Percentiles rank a stretch among this genome's conserved stretches.
phyloP scores from a whole-genome alignment of 2,329 filamentous ascomycete genomes.

The Penicillium sp. region DNA sequence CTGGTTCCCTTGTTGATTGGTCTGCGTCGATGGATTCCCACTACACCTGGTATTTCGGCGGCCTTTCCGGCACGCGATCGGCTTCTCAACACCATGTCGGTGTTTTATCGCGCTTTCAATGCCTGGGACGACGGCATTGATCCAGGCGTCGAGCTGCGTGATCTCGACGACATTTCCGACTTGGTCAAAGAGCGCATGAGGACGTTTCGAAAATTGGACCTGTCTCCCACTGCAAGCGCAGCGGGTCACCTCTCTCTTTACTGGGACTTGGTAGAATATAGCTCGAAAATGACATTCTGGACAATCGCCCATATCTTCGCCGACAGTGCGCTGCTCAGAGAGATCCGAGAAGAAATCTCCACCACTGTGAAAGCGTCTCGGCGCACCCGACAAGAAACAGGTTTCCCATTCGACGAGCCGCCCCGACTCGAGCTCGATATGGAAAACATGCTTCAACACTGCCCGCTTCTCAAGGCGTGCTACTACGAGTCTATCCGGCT shows the following conservation, averaged over 20 bases:
- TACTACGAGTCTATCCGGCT: constrained; percentile 45
- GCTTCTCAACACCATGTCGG: constrained; percentile 36
- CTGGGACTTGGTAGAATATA: constrained; percentile 52
- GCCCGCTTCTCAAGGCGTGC: constrained; percentile 42
- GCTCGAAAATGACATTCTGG: constrained; percentile 49
- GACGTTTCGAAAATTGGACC: constrained; percentile 34
- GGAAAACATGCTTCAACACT: constrained; percentile 38
- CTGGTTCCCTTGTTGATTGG: constrained; percentile 52
- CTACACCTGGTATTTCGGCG: constrained; percentile 45
- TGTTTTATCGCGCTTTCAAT: constrained; percentile 41
- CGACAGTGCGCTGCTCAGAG: constrained; percentile 35
- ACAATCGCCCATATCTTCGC: constrained; percentile 44
- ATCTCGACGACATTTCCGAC: constrained; percentile 46
- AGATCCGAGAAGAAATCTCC: constrained; percentile 43
- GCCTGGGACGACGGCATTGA: constrained; percentile 39
- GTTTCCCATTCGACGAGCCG: constrained; percentile 40
- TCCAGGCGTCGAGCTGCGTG: constrained; percentile 40
- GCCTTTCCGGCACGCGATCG: constrained; percentile 45
- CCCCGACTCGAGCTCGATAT: constrained; percentile 40
- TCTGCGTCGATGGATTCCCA: constrained; percentile 50
- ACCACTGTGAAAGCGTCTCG: constrained; percentile 37
- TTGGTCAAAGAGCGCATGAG: constrained; percentile 40
- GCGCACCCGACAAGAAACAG: constrained; percentile 32
- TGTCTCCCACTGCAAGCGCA: constrained; percentile 35
- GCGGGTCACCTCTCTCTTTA: constrained; percentile 45